Base-by-base conservation (phyloP, 2,329 filamentous ascomycete species). In the Pseudogymnoascus destructans region DNA sequence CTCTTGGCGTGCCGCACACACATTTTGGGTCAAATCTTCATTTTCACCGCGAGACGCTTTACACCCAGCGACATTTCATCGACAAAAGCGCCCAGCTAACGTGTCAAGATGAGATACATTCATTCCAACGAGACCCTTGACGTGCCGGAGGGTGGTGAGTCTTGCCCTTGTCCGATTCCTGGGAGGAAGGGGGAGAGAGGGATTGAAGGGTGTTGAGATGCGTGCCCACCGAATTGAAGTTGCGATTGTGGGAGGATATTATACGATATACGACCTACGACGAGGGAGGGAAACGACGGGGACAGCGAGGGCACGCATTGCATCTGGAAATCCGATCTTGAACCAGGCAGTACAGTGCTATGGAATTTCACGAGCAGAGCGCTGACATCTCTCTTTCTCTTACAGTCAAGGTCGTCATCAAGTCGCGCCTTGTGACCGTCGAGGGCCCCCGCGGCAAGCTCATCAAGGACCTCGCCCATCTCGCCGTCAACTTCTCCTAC, bases 21-120 rank as follows among this genome's bases (percentile, higher is more conserved):
- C 27, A 32, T 21, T 55, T 55, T 19, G 52, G 15, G 52, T 10
- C 42, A 55, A 55, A 55, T 55, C 52, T 55, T 55, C 27, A 35
- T 55, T 55, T 33, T 35, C 33, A 33, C 27, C 13, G 52, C 52
- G 27, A 17, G 21, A 15, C 33, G 52, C 13, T 21, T 33, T 36
- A 32, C 33, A 36, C 27, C 52, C 52, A 55, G 52, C 52, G 52
- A 55, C 52, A 32, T 35, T 55, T 55, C 52, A 55, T 55, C 52
- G 52, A 55, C 52, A 35, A 55, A 33, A 27, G 42, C 52, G 52
- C 52, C 52, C 52, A 55, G 33, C 52, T 21, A 55, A 59, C 64
- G 62, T 66, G 61, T 79, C 87, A 96, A 88, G 79, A 97, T 97
- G 93, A 95, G 88, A 83, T 97, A 96, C 89, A 95, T 98, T 81